Conservation (phyloP, 441 rosid species). For the Brassica hybrid region DNA sequence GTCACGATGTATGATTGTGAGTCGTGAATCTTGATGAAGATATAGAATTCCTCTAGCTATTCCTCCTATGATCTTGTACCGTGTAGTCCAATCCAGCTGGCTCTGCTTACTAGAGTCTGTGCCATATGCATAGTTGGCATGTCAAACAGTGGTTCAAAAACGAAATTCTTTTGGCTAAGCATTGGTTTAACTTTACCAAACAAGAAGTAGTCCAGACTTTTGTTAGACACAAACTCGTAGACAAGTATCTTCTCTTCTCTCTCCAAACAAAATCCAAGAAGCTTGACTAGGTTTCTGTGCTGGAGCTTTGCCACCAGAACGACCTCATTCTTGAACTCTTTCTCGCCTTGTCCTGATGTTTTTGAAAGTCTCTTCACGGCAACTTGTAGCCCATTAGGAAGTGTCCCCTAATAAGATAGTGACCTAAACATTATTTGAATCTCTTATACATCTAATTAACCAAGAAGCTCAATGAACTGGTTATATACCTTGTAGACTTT, state of each 20-base stretch:
- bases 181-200: conserved; percentile 15
- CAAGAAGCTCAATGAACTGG: not conserved
- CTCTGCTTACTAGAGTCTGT: not conserved
- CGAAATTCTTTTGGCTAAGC: not conserved
- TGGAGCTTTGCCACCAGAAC: conserved; percentile 58
- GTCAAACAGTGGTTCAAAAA: not conserved
- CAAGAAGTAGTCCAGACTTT: conserved; percentile 16
- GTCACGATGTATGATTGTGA: conserved; percentile 20
- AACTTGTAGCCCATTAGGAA: conserved; percentile 40
- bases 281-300: conserved; percentile 56
- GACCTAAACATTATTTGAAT: not conserved
- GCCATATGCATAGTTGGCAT: not conserved
- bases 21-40: conserved; percentile 20
- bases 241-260: conserved; percentile 53
- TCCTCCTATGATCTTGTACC: conserved; percentile 22
- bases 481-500: conserved; percentile 64
- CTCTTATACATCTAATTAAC: not conserved
- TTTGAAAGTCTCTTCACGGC: conserved; percentile 58
- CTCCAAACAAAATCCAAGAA: conserved; percentile 20
- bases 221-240: conserved; percentile 53
- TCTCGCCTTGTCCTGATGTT: conserved; percentile 54
- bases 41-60: conserved; percentile 19
- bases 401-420: conserved; percentile 2
- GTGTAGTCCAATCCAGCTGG: conserved; percentile 17
- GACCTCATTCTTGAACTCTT: conserved; percentile 65